phyloP scores from a whole-genome alignment of 1,284 basidiomycete genomes.

The Ustilago lituana region DNA sequence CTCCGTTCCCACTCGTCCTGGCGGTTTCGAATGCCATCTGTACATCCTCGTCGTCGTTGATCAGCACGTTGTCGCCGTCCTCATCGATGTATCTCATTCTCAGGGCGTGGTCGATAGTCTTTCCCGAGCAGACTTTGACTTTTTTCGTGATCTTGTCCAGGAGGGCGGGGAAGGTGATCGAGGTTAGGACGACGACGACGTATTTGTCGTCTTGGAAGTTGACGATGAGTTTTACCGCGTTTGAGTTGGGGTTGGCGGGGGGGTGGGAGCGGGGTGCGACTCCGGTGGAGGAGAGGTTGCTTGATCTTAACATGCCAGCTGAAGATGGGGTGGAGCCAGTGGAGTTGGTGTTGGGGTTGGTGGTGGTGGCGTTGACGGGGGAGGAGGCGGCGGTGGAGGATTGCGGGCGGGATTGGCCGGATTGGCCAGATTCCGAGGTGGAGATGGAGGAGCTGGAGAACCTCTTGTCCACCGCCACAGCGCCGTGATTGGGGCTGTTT shows the following conservation, averaged over 20 bases:
- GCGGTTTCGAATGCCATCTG: constrained; percentile 62
- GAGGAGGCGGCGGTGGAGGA: constrained; percentile 56
- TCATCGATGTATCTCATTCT: constrained; percentile 62
- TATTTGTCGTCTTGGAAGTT: constrained; percentile 89
- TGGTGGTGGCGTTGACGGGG: constrained; percentile 42
- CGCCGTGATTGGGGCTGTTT: neutral
- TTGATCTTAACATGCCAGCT: neutral
- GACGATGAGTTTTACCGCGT: constrained; percentile 70
- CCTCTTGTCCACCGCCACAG: constrained; percentile 32
- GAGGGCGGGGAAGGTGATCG: constrained; percentile 80
- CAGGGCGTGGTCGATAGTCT: constrained; percentile 21
- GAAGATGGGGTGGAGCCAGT: neutral
- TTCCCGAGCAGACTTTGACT: constrained; percentile 74
- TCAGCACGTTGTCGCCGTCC: constrained; percentile 63
- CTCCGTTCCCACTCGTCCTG: constrained; percentile 17
- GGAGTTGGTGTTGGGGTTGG: constrained; percentile 6
- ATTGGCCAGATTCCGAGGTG: constrained; percentile 49
- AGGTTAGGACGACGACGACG: constrained; percentile 84
- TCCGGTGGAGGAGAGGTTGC: constrained; percentile 6
- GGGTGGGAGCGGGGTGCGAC: neutral
- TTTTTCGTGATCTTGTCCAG: constrained; percentile 91
- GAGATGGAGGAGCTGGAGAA: constrained; percentile 51
- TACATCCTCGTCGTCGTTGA: constrained; percentile 64
- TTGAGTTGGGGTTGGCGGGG: constrained; percentile 11
- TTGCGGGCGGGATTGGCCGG: constrained; percentile 45